Conservation (phyloP, 371 early-diverging fungal genomes). For the Phascolomyces articulosus region DNA sequence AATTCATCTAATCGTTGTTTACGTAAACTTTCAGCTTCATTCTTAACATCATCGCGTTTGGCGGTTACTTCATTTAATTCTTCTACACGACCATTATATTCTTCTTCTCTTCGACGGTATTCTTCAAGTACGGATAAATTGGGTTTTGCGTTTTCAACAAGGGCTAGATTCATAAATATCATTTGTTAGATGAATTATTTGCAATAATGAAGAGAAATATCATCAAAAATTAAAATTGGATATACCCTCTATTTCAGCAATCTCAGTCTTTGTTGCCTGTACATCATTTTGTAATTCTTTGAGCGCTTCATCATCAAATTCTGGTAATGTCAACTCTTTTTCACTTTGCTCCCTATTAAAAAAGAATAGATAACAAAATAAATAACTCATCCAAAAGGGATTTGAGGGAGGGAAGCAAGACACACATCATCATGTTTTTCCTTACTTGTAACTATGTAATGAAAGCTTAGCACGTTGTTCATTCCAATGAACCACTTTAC, state of each 20-base stretch:
- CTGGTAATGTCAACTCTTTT: conserved; percentile 54
- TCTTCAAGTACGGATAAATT: conserved; percentile 90
- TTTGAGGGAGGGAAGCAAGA: no score
- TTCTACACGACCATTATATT: conserved; percentile 68
- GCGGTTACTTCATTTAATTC: conserved; percentile 81
- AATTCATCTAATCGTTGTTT: conserved; percentile 91
- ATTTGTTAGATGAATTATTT: no score
- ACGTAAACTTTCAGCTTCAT: conserved; percentile 76
- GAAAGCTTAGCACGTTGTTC: conserved; percentile 53
- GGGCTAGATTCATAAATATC: conserved; percentile 47
- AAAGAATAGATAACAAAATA: background rate
- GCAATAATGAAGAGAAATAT: no score
- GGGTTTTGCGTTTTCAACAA: conserved; percentile 75
- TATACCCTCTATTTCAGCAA: conserved; percentile 53
- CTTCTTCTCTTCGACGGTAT: conserved; percentile 78
- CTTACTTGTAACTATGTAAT: conserved; percentile 68
- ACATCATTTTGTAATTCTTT: conserved; percentile 41
- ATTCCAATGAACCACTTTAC: conserved; percentile 58
- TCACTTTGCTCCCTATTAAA: conserved; percentile 44
- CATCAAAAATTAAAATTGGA: background rate
- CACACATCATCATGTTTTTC: no score
- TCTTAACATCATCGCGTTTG: conserved; percentile 76
- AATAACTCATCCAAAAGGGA: no score
- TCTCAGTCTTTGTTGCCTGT: conserved; percentile 39
- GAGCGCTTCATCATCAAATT: conserved; percentile 55